phyloP scores from a whole-genome alignment of 768 basidiomycete genomes.

The Tephrocybe sp. region DNA sequence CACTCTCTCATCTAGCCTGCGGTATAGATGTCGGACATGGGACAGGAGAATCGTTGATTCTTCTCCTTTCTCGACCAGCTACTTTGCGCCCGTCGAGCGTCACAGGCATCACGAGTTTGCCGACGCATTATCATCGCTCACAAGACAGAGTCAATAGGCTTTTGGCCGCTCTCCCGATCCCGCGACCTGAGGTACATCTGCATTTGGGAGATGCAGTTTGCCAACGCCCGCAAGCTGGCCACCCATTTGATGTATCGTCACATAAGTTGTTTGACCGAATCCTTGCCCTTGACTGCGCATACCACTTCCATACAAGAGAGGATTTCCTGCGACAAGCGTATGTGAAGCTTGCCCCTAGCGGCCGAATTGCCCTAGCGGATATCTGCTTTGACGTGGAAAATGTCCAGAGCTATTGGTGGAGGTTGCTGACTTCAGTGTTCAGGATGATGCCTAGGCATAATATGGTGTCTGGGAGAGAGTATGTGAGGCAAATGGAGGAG shows the following conservation, averaged over 20 bases:
- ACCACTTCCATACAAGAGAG: constrained; percentile 57
- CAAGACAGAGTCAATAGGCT: constrained; percentile 35
- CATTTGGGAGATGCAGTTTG: constrained; percentile 53
- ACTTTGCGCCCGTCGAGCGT: constrained; percentile 46
- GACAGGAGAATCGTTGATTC: constrained; percentile 61
- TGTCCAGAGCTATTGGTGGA: constrained; percentile 22
- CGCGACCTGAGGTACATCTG: constrained; percentile 34
- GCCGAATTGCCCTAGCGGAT: constrained; percentile 58
- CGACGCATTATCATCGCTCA: constrained; percentile 46
- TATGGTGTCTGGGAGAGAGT: constrained; percentile 42
- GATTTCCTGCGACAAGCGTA: constrained; percentile 52
- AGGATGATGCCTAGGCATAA: constrained; percentile 49
- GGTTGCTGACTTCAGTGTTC: constrained; percentile 30
- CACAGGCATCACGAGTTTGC: constrained; percentile 57
- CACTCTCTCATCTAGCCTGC: constrained; percentile 1
- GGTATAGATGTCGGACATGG: constrained; percentile 63
- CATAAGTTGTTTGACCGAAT: constrained; percentile 41
- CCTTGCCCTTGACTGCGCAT: constrained; percentile 66
- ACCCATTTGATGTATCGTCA: constrained; percentile 44
- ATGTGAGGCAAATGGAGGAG: constrained; percentile 38
- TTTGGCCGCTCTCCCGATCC: constrained; percentile 16
- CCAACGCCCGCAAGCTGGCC: constrained; percentile 23
- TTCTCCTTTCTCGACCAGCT: constrained; percentile 45
- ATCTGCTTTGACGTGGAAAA: constrained; percentile 45
- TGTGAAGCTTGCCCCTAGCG: constrained; percentile 43